phyloP scores from a whole-genome alignment of 106 monocot species.

The Amphibolis antarctica region DNA sequence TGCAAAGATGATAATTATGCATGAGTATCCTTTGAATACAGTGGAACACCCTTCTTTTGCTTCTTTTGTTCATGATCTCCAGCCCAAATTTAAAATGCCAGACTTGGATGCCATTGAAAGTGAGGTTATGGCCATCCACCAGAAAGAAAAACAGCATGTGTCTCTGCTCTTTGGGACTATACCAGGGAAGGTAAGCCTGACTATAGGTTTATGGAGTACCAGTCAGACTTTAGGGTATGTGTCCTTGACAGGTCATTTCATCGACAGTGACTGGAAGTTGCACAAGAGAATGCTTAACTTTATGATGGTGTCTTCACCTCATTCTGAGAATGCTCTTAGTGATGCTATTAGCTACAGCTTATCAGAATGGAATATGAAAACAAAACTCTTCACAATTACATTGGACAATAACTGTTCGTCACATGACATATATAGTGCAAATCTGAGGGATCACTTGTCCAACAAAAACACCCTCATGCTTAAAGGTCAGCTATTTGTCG shows the following conservation, averaged over 20 bases:
- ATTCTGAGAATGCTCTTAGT: conserved; percentile 24
- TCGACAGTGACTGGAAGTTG: conserved; percentile 19
- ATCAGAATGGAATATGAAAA: conserved; percentile 24
- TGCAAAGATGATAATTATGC: conserved; percentile 22
- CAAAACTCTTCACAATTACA: conserved; percentile 21
- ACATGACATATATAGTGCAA: conserved; percentile 24
- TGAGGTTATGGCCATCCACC: conserved; percentile 13
- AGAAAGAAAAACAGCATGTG: conserved; percentile 23
- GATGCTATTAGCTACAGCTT: conserved; percentile 19
- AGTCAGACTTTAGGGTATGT: conserved; percentile 27
- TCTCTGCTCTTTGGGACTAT: conserved; percentile 4
- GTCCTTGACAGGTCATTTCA: conserved; percentile 19
- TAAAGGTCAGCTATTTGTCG: conserved; percentile 20
- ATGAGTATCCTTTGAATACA: conserved; percentile 21
- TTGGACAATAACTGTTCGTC: conserved; percentile 20
- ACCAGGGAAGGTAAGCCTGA: conserved; percentile 11
- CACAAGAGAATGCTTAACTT: conserved; percentile 18
- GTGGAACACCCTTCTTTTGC: conserved; percentile 21
- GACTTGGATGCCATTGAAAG: conserved; percentile 9
- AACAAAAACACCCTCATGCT: conserved; percentile 19
- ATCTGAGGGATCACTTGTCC: conserved; percentile 17
- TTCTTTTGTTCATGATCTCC: conserved; percentile 16
- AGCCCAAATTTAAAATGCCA: conserved; percentile 23
- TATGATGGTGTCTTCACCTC: conserved; percentile 26
- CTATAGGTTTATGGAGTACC: conserved; percentile 20